These are phyloP conservation scores for Paramecium tetraurelia DNA, from an alignment of 73 alveolate genomes.

Conservation along the genomic window DNA sequence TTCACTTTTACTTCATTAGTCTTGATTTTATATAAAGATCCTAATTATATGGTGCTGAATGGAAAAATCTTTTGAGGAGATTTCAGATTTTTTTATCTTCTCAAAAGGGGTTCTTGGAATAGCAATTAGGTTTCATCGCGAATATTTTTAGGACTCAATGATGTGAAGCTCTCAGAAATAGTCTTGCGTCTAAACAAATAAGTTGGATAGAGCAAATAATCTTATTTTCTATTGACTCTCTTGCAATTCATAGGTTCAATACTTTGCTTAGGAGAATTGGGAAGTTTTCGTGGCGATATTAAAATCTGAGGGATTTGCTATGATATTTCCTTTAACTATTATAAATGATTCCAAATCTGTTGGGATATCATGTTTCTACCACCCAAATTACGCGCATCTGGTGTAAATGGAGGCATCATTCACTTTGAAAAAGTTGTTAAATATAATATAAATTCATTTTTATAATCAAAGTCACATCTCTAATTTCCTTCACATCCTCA, in stretches of 20 bases:
- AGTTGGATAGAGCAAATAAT: slow-evolving; percentile 35
- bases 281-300: neutral
- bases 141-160: slow-evolving; percentile 30
- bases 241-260: neutral
- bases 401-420: slow-evolving; percentile 47
- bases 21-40: neutral
- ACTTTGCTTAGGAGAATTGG: slow-evolving; percentile 3
- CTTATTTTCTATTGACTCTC: neutral
- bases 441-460: neutral
- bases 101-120: slow-evolving; percentile 8
- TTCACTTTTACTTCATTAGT: neutral
- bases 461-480: neutral
- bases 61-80: slow-evolving; percentile 23
- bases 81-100: neutral
- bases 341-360: slow-evolving; percentile 35
- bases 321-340: neutral
- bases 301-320: neutral
- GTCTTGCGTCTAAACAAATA: slow-evolving; percentile 33
- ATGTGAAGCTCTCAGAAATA: slow-evolving; percentile 8
- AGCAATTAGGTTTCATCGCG: slow-evolving; percentile 18
- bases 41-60: slow-evolving; percentile 16
- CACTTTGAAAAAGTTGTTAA: slow-evolving; percentile 9
- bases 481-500: too few relatives aligned
- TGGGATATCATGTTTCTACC: slow-evolving; percentile 26
- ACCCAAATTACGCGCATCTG: slow-evolving; percentile 49